Conservation (phyloP, 495 filamentous ascomycete species). For the Xylaria bambusicola region DNA sequence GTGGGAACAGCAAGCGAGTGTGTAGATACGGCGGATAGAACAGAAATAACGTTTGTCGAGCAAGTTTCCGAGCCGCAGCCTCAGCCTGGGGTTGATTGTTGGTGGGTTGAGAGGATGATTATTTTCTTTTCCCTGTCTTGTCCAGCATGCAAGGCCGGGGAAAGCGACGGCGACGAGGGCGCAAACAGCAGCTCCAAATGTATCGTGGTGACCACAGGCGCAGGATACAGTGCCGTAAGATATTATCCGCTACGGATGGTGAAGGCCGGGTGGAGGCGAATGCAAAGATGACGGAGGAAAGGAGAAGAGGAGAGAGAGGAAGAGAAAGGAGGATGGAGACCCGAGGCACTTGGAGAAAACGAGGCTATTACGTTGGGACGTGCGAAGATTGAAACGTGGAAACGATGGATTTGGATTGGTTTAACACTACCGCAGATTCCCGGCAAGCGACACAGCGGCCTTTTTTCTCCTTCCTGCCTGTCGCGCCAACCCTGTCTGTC, state of each 20-base stretch:
- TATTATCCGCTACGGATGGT: too few species aligned
- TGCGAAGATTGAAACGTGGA: not conserved
- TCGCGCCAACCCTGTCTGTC: conserved; percentile 10
- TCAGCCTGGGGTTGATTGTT: too few species aligned
- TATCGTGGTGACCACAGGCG: too few species aligned
- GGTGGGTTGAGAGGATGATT: too few species aligned
- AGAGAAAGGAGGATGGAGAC: conserved; percentile 1
- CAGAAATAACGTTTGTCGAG: not conserved
- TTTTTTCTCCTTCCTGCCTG: conserved; percentile 14
- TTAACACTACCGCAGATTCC: conserved; percentile 25
- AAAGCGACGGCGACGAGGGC: too few species aligned
- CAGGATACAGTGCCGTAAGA: too few species aligned
- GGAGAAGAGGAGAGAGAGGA: not conserved
- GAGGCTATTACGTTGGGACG: conserved; percentile 21
- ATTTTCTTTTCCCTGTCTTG: too few species aligned
- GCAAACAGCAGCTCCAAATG: too few species aligned
- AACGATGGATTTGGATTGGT: conserved; percentile 22
- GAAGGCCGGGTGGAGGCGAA: too few species aligned
- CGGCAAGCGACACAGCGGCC: conserved; percentile 27
- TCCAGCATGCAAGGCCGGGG: too few species aligned
- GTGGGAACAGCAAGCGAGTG: conserved; percentile 14
- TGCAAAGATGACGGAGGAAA: not conserved
- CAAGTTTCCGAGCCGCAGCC: not conserved
- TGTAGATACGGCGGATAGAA: not conserved
- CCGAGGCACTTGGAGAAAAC: conserved; percentile 7